Conservation (phyloP, 2,329 filamentous ascomycete genomes). For the Cordyceps cicadae region DNA sequence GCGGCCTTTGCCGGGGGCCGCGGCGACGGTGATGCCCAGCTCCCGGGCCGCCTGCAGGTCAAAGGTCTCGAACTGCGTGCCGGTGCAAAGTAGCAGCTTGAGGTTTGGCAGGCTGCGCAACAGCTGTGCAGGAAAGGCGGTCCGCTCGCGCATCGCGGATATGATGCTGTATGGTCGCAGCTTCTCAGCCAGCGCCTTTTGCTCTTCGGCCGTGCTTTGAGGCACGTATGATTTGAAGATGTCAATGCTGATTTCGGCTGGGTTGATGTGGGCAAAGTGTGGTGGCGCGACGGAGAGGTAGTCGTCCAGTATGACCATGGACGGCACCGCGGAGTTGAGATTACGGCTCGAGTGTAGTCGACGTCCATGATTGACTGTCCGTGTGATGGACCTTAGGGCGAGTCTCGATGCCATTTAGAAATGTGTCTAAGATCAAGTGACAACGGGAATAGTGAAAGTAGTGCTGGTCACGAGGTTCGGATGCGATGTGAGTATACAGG, state of each 20-base stretch:
- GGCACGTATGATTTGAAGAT: conserved; percentile 48
- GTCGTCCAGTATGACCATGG: conserved; percentile 60
- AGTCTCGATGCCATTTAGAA: not conserved
- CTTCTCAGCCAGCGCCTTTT: conserved; percentile 48
- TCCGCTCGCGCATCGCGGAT: conserved; percentile 56
- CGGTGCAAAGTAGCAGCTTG: conserved; percentile 54
- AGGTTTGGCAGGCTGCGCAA: conserved; percentile 52
- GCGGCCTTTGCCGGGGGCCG: conserved; percentile 33
- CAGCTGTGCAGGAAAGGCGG: conserved; percentile 47
- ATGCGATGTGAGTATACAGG: not conserved
- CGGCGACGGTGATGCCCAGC: conserved; percentile 41
- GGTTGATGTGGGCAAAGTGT: conserved; percentile 43
- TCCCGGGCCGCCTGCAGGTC: conserved; percentile 45
- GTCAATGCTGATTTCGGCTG: conserved; percentile 36
- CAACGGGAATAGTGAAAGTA: not conserved
- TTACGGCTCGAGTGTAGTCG: not conserved
- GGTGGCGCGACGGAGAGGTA: conserved; percentile 53
- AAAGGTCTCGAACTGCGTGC: conserved; percentile 50
- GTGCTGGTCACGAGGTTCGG: not conserved
- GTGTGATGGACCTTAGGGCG: not conserved
- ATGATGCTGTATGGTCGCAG: conserved; percentile 51
- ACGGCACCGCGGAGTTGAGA: not conserved
- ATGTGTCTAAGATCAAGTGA: not conserved
- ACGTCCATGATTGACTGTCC: not conserved
- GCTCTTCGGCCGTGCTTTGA: conserved; percentile 49